These are phyloP conservation scores for Daldinia sp. DNA, from an alignment of 2,329 filamentous ascomycete species.

Conservation along the genomic window DNA sequence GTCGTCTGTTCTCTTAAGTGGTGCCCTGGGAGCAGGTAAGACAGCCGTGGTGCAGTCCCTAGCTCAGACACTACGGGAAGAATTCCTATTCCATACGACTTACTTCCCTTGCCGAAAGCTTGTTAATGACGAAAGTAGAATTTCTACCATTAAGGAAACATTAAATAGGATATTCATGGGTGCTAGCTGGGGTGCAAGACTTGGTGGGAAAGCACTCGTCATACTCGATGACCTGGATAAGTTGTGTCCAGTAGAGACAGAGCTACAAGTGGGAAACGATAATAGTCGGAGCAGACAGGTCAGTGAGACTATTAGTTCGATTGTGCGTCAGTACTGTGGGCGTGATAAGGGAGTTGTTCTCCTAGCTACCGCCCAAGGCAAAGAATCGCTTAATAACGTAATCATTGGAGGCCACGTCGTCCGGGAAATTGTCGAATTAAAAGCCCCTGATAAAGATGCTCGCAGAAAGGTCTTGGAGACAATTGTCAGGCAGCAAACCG, in stretches of 20 bases:
- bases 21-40: slow-evolving; percentile 90
- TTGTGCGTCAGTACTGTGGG: slow-evolving; percentile 84
- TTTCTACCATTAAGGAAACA: slow-evolving; percentile 90
- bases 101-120: slow-evolving; percentile 89
- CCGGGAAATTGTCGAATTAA: slow-evolving; percentile 86
- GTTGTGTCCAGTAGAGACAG: slow-evolving; percentile 91
- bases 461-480: slow-evolving; percentile 84
- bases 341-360: slow-evolving; percentile 83
- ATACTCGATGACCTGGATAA: slow-evolving; percentile 94
- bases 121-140: slow-evolving; percentile 88
- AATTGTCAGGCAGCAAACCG: slow-evolving; percentile 67
- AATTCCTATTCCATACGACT: slow-evolving; percentile 80
- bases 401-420: slow-evolving; percentile 92
- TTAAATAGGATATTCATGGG: slow-evolving; percentile 84
- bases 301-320: slow-evolving; percentile 84
- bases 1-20: slow-evolving; percentile 89
- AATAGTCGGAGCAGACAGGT: slow-evolving; percentile 92
- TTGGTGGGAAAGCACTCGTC: slow-evolving; percentile 84
- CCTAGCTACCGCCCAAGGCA: slow-evolving; percentile 89
- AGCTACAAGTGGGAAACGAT: slow-evolving; percentile 91
- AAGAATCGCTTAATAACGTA: slow-evolving; percentile 90
- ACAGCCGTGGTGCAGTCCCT: slow-evolving; percentile 80
- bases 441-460: slow-evolving; percentile 91
- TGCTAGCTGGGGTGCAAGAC: slow-evolving; percentile 88
- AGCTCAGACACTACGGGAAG: slow-evolving; percentile 74